These are phyloP conservation scores for Russula vinacea DNA, from an alignment of 768 basidiomycete genomes.

Conservation along the genomic window DNA sequence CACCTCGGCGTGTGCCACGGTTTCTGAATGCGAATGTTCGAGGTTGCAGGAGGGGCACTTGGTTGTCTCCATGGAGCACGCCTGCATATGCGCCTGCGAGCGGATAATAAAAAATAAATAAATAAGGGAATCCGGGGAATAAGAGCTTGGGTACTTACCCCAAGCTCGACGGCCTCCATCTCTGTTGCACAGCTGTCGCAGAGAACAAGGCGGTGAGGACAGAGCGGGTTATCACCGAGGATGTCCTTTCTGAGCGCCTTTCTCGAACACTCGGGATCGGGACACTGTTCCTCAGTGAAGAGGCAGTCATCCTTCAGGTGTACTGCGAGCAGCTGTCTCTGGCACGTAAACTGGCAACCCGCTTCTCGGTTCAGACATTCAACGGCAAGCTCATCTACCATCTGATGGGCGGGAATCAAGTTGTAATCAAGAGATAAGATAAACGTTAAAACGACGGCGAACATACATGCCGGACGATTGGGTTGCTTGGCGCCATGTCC, in stretches of 20 bases:
- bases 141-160: slow-evolving; percentile 35
- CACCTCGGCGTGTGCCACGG: slow-evolving; percentile 37
- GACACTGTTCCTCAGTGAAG: slow-evolving; percentile 53
- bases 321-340: slow-evolving; percentile 59
- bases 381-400: slow-evolving; percentile 79
- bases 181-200: slow-evolving; percentile 34
- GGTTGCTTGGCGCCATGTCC: slow-evolving; percentile 66
- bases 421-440: background rate
- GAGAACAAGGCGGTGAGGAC: slow-evolving; percentile 41
- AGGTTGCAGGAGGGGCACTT: slow-evolving; percentile 44
- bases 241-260: slow-evolving; percentile 47
- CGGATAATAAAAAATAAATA: background rate
- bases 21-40: slow-evolving; percentile 38
- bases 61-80: slow-evolving; percentile 40
- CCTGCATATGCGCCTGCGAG: slow-evolving; percentile 36
- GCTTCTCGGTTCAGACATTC: slow-evolving; percentile 59
- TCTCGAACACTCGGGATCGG: slow-evolving; percentile 46
- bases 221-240: slow-evolving; percentile 19
- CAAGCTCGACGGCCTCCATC: slow-evolving; percentile 41
- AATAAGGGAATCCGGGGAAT: slow-evolving; percentile 4
- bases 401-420: slow-evolving; percentile 41
- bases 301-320: slow-evolving; percentile 64
- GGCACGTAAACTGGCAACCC: slow-evolving; percentile 62
- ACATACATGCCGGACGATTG: slow-evolving; percentile 78
- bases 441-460: slow-evolving; percentile 34